phyloP scores from a whole-genome alignment of 129 eudicot species.

The Saussurea involucrata region DNA sequence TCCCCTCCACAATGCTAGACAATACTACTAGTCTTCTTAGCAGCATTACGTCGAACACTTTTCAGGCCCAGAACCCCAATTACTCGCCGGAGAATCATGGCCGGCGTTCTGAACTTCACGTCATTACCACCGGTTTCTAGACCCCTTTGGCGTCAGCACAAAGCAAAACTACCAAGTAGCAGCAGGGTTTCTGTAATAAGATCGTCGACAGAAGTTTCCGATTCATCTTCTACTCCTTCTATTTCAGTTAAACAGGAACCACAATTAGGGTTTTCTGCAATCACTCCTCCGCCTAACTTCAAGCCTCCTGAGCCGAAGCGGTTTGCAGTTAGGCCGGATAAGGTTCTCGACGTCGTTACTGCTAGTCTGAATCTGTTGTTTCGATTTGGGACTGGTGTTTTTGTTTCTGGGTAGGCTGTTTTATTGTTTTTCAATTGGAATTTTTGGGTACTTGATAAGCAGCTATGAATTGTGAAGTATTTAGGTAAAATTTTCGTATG shows the following conservation, averaged over 20 bases:
- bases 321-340: slow-evolving; percentile 54
- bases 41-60: slow-evolving; percentile 25
- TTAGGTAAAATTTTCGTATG: not conserved
- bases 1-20: slow-evolving; percentile 5
- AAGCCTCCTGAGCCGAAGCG: slow-evolving; percentile 63
- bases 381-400: slow-evolving; percentile 61
- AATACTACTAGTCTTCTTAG: not conserved
- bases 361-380: slow-evolving; percentile 68
- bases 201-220: slow-evolving; percentile 49
- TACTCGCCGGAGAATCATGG: slow-evolving; percentile 43
- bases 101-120: slow-evolving; percentile 58
- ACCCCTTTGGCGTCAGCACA: slow-evolving; percentile 22
- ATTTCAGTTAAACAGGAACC: slow-evolving; percentile 34
- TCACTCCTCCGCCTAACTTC: slow-evolving; percentile 65
- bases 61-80: not conserved
- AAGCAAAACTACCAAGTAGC: slow-evolving; percentile 6
- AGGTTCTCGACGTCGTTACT: slow-evolving; percentile 48
- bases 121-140: slow-evolving; percentile 31
- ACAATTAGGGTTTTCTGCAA: slow-evolving; percentile 17
- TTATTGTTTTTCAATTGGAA: not conserved
- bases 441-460: not conserved
- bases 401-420: slow-evolving; percentile 49
- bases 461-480: not conserved
- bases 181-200: slow-evolving; percentile 26
- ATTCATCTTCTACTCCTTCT: slow-evolving; percentile 24